phyloP scores from a whole-genome alignment of 208 protist genomes.

The Porcisia hertigi region DNA sequence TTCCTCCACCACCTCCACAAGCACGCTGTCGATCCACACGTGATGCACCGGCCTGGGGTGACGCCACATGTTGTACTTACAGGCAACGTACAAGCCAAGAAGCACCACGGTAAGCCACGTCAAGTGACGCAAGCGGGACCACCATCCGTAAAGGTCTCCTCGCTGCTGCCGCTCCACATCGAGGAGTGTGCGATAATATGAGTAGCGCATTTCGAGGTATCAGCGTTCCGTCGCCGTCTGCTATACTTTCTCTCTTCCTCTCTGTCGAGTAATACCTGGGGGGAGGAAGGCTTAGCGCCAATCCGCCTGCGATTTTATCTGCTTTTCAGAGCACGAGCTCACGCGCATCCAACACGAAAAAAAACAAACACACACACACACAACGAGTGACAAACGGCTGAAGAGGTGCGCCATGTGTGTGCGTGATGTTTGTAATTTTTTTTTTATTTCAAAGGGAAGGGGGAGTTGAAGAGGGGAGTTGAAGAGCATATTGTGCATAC shows the following conservation, averaged over 20 bases:
- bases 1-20: conserved; percentile 76
- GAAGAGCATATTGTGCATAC: background rate
- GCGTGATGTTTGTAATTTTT: background rate
- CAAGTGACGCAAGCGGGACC: conserved; percentile 21
- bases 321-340: no score
- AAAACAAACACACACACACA: no score
- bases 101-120: conserved; percentile 15
- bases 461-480: background rate
- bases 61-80: conserved; percentile 31
- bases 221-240: background rate
- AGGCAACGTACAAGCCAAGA: conserved; percentile 16
- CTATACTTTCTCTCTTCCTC: background rate
- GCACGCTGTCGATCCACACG: conserved; percentile 73
- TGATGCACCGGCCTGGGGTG: conserved; percentile 39
- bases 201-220: conserved; percentile 21
- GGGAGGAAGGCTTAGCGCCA: no score
- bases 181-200: conserved; percentile 29
- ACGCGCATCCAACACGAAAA: no score
- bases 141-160: conserved; percentile 7
- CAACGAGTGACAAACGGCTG: no score
- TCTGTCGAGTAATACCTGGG: no score
- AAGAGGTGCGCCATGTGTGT: no score
- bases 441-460: no score
- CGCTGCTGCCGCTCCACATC: conserved; percentile 29
- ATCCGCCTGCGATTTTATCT: no score